Evolutionary conservation across 768 basidiomycete genomes (phyloP).

Genomic region (Naematelia aurantialba): DNA sequence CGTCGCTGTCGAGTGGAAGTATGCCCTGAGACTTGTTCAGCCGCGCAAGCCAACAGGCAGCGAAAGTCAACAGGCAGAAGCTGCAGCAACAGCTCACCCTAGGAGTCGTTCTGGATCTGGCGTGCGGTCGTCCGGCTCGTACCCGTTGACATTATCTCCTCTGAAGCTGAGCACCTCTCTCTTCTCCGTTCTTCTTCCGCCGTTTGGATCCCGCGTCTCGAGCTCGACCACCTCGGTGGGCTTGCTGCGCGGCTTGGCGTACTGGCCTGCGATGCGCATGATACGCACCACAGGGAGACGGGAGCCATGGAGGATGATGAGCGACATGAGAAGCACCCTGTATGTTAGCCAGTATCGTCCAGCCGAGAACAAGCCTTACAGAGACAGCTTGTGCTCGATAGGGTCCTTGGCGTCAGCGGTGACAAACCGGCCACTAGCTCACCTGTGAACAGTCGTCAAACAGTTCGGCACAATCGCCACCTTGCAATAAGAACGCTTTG

Average conservation of each 20-base stretch:
- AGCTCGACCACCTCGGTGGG: constrained; percentile 64
- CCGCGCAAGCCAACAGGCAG: neutral
- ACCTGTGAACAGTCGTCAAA: constrained; percentile 87
- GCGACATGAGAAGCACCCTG: constrained; percentile 81
- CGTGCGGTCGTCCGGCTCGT: constrained; percentile 63
- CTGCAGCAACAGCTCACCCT: constrained; percentile 61
- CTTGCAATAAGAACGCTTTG: constrained; percentile 90
- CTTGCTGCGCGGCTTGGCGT: constrained; percentile 89
- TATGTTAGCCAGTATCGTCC: neutral
- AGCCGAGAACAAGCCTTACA: constrained; percentile 27
- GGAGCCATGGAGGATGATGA: constrained; percentile 91
- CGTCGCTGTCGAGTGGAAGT: constrained; percentile 92
- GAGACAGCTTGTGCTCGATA: constrained; percentile 50
- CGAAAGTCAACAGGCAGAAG: neutral
- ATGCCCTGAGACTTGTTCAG: constrained; percentile 60
- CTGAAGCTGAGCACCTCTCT: constrained; percentile 81
- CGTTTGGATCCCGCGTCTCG: constrained; percentile 4
- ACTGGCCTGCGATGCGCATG: constrained; percentile 85
- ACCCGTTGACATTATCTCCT: constrained; percentile 96
- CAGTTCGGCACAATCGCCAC: constrained; percentile 96
- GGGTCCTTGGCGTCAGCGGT: constrained; percentile 32
- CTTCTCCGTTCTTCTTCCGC: constrained; percentile 30
- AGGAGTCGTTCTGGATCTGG: constrained; percentile 88
- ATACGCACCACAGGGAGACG: constrained; percentile 78
- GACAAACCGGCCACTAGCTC: constrained; percentile 31